Base-by-base conservation (phyloP, 805 yeast genomes). In the Hagleromyces aurorensis region DNA sequence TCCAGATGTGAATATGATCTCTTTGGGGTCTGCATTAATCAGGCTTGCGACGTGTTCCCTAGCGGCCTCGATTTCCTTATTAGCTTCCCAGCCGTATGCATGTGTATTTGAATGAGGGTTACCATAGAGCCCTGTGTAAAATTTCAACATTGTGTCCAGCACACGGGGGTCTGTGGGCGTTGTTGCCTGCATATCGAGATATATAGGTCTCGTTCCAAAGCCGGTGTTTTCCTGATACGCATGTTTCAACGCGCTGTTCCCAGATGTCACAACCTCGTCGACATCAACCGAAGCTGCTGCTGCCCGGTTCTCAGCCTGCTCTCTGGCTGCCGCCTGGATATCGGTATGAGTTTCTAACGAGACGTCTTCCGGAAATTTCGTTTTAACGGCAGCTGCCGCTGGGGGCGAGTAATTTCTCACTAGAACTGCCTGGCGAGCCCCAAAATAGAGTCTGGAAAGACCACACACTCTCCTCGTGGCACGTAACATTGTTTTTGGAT, bases 1-100 rank as follows among this genome's bases (percentile, higher is more conserved):
- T 35, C 99, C 99, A 2, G 93, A 79, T 0, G 97, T 91, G 65
- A 91, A 87, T 27, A 91, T 80, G 46, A 91, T 91, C 62, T 91
- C 98, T 63, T 89, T 89, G 32, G 97, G 83, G 55, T 91, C 95
- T 19, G 98, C 98, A 17, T 75, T 73, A 46, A 91, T 85, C 31
- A 91, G 71, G 17, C 67, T 67, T 3, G 98, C 97, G 30, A 91
- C 67, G 47, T 89, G 70, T 30, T 64, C 67, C 48, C 99, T 72
- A 5, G 98, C 95, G 29, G 64, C 62, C 52, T 91, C 98, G 11
- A 91, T 91, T 36, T 79, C 95, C 40, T 71, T 72, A 36, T 89
- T 96, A 3, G 98, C 83, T 62, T 91, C 99, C 99, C 99, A 91
- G 19, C 99, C 99, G 55, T 89, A 91, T 5, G 94, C 72, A 55